phyloP scores from a whole-genome alignment of 805 yeast species.

The Candida germanica region DNA sequence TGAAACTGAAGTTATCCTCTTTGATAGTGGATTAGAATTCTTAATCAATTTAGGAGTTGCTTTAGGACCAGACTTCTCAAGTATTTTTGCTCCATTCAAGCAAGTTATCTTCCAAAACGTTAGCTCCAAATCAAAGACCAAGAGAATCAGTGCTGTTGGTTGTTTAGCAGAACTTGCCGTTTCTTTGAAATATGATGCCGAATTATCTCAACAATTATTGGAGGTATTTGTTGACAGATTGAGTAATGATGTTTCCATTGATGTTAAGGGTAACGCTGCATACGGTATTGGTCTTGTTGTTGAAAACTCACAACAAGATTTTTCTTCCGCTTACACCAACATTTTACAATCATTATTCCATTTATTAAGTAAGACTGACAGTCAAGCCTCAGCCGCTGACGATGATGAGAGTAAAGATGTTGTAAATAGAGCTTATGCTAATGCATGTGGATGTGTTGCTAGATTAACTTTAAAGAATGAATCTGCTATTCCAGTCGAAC shows the following conservation, averaged over 20 bases:
- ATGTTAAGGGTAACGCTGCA: constrained; percentile 92
- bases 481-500: constrained; percentile 66
- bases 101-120: constrained; percentile 56
- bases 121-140: constrained; percentile 55
- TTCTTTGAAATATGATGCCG: constrained; percentile 66
- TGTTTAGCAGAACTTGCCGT: constrained; percentile 85
- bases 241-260: constrained; percentile 72
- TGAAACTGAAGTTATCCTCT: constrained; percentile 59
- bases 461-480: constrained; percentile 79
- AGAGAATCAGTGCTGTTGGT: constrained; percentile 83
- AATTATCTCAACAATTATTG: constrained; percentile 66
- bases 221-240: constrained; percentile 67
- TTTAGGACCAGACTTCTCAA: constrained; percentile 75
- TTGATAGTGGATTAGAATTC: constrained; percentile 84
- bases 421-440: constrained; percentile 81
- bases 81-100: constrained; percentile 70
- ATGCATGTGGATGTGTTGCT: constrained; percentile 96
- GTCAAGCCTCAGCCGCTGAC: constrained; percentile 44
- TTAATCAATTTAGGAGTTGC: constrained; percentile 71
- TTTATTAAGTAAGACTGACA: constrained; percentile 67
- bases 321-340: constrained; percentile 61
- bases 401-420: constrained; percentile 73
- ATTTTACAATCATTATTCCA: constrained; percentile 74
- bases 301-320: constrained; percentile 53
- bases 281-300: constrained; percentile 87